Conservation (phyloP, 176 grass and related monocot genomes). For the Triticum urartu region DNA sequence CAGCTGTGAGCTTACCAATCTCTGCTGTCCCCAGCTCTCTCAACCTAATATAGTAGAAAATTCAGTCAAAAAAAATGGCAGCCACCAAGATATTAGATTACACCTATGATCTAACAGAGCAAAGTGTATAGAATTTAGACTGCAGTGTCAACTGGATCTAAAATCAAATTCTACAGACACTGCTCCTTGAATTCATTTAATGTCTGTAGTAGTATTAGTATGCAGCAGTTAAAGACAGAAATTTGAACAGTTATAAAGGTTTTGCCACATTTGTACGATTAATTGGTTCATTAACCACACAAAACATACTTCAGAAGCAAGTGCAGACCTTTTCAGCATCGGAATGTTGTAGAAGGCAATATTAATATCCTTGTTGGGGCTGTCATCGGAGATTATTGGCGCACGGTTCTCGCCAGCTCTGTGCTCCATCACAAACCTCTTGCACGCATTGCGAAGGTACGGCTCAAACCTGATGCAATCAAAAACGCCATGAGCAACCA, state of each 20-base stretch:
- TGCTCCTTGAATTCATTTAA: neutral
- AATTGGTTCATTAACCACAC: neutral
- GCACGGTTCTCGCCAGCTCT: constrained; percentile 62
- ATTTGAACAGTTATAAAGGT: neutral
- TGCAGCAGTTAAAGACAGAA: neutral
- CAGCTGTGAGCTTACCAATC: constrained; percentile 89
- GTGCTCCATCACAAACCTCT: constrained; percentile 79
- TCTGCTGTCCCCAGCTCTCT: constrained; percentile 85
- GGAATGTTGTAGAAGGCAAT: constrained; percentile 92
- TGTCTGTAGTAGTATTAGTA: neutral
- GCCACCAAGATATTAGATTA: neutral
- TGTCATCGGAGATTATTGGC: constrained; percentile 82
- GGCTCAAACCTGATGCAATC: constrained; percentile 65
- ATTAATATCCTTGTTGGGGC: constrained; percentile 86
- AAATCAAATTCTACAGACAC: neutral
- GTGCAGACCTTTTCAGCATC: constrained; percentile 65
- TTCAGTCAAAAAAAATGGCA: constrained; percentile 1
- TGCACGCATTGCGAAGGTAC: constrained; percentile 84
- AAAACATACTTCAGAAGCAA: neutral
- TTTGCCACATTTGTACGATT: neutral
- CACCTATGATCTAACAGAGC: neutral
- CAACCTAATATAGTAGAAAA: constrained; percentile 46
- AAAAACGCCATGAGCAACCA: neutral
- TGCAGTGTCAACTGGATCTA: neutral
- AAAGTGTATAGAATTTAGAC: neutral